These are phyloP conservation scores for Begonia loranthoides DNA, from an alignment of 306 rosid species.

Conservation along the genomic window DNA sequence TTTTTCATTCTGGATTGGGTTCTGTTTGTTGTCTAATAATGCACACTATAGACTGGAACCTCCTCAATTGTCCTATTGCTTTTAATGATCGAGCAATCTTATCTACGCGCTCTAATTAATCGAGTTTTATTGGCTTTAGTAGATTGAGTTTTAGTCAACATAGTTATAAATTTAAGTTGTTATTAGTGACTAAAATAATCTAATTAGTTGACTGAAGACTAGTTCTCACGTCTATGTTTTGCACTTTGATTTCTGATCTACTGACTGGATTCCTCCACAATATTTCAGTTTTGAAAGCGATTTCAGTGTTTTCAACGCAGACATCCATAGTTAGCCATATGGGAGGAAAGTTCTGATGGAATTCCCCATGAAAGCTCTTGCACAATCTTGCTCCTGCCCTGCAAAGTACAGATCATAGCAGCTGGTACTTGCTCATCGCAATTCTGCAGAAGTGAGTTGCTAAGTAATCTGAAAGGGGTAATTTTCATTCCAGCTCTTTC, in stretches of 20 bases:
- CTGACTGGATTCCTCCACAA: not conserved
- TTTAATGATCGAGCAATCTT: too few relatives aligned
- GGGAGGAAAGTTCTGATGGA: conserved; percentile 1
- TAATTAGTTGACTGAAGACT: too few relatives aligned
- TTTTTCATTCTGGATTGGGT: not conserved
- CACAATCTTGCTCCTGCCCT: not conserved
- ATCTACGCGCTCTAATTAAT: not conserved
- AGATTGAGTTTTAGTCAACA: not conserved
- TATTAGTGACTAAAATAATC: not conserved
- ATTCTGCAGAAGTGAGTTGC: too few relatives aligned
- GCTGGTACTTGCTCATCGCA: not conserved
- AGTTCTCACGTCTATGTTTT: too few relatives aligned
- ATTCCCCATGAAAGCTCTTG: not conserved
- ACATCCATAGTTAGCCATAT: conserved; percentile 9
- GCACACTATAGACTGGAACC: not conserved
- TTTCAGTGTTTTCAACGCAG: conserved; percentile 6
- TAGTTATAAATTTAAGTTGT: not conserved
- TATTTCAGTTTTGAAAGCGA: not conserved
- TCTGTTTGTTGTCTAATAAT: not conserved
- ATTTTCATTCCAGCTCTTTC: too few relatives aligned
- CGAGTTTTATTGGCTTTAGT: not conserved
- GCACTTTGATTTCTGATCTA: not conserved
- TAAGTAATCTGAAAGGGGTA: too few relatives aligned
- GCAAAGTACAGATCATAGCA: not conserved
- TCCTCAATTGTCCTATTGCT: too few relatives aligned